Conservation (phyloP, 148 eudicot genomes). For the Bassia scoparia region DNA sequence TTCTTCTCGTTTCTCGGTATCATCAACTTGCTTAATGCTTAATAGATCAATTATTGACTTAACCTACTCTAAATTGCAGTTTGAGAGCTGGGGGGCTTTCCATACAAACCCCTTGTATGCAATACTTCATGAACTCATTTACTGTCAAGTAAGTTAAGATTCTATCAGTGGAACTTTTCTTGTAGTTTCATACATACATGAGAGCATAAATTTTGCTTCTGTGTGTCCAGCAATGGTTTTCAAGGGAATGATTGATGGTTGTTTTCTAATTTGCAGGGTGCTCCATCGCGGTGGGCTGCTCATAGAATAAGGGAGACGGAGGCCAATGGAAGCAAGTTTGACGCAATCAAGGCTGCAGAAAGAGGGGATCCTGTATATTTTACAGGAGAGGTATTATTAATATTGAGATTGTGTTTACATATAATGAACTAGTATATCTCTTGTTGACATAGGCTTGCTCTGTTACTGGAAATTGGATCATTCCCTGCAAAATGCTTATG, state of each 20-base stretch:
- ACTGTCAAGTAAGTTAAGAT: constrained; percentile 65
- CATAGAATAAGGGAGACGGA: constrained; percentile 65
- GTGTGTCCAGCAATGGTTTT: background rate
- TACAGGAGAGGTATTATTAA: constrained; percentile 73
- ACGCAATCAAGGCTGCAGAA: constrained; percentile 83
- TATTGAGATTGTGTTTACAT: background rate
- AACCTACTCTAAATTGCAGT: constrained; percentile 45
- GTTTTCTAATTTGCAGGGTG: constrained; percentile 51
- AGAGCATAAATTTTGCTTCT: background rate
- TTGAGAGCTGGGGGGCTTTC: constrained; percentile 67
- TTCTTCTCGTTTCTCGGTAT: background rate
- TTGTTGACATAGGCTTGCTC: constrained; percentile 2
- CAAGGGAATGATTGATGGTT: background rate
- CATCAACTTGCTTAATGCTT: background rate
- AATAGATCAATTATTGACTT: constrained; percentile 14
- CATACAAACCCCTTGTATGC: constrained; percentile 85
- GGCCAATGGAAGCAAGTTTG: constrained; percentile 55
- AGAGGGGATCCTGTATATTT: constrained; percentile 75
- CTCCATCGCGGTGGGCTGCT: constrained; percentile 90
- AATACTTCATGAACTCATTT: constrained; percentile 77
- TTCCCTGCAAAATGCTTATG: constrained; percentile 3
- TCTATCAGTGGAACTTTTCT: background rate
- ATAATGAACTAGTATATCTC: background rate
- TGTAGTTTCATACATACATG: constrained; percentile 2
- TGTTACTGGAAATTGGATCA: background rate